Base-by-base conservation (phyloP, 176 grass and related monocot species). In the Carex kokanica region DNA sequence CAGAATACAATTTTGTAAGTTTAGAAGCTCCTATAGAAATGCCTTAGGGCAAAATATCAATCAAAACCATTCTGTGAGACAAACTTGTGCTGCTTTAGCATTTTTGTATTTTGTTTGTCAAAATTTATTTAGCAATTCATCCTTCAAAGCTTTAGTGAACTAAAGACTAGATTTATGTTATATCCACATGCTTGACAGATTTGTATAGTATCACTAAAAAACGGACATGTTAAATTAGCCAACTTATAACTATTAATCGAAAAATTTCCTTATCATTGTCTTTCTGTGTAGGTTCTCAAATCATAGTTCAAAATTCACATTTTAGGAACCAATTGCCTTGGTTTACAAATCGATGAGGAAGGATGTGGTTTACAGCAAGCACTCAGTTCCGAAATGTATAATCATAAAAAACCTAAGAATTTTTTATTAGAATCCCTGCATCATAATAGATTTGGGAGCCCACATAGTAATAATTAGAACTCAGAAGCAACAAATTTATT, bases 151-250 rank as follows among this genome's bases (percentile, higher is more conserved):
- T 78, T 78, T 55, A 56, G 49, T 78, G 51, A 56, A 55, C 23
- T 77, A 77, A 29, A 56, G 14, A 15, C 4, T 1, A 25, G 21
- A 78, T 14, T 55, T 77, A 14, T 31, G 25, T 32, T 56, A 55
- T 56, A 78, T 56, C 47, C 24, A 55, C 51, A 78, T 32, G 73
- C 73, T 78, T 78, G 73, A 78, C 73, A 55, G 73, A 78, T 78
- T 75, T 16, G 8, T 70, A 15, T n/a, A 69, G 4, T n/a, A 29
- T 69, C 16, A 69, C 15, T 53, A 54, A 29, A 55, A 25, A 55
- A 41, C 6, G 2, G 52, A 56, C 51, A 18, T 16, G 12, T 55
- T 32, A 78, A 18, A 56, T 25, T 78, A 29, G 2, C 24, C 25
- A 31, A 32, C 25, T 78, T 45, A 47, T 72, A 72, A 47, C 6